Conservation (phyloP, 179 eudicot genomes). For the Drosera spatulata region DNA sequence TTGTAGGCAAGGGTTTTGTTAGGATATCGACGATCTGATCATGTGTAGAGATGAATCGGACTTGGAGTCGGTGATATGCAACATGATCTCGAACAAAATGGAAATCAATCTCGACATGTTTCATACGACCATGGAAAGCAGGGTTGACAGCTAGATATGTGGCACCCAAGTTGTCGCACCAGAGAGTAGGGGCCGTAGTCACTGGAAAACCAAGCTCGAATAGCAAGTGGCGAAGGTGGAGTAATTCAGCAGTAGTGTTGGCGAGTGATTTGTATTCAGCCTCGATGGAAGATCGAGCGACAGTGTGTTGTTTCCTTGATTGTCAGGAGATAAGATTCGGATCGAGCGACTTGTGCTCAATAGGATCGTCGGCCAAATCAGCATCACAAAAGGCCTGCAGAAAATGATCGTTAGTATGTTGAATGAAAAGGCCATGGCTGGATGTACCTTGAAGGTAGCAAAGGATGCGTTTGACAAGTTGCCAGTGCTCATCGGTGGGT, state of each 20-base stretch:
- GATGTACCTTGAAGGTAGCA: neutral
- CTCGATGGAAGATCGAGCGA: constrained; percentile 3
- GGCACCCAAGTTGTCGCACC: constrained; percentile 6
- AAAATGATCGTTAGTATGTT: neutral
- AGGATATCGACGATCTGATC: too few species aligned
- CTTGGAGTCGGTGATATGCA: too few species aligned
- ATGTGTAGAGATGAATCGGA: too few species aligned
- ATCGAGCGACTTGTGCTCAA: constrained; percentile 1
- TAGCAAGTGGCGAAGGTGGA: neutral
- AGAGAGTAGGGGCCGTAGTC: neutral
- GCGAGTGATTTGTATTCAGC: constrained; percentile 2
- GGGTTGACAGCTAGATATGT: neutral
- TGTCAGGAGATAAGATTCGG: neutral
- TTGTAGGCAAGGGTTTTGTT: too few species aligned
- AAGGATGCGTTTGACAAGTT: neutral
- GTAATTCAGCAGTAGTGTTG: neutral
- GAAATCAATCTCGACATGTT: neutral
- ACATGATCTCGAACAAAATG: constrained; percentile 8
- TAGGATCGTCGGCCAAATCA: neutral
- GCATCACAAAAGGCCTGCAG: constrained; percentile 1
- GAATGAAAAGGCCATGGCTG: neutral
- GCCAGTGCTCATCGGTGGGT: neutral
- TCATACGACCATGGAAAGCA: constrained; percentile 3
- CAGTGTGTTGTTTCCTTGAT: neutral
- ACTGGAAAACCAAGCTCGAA: neutral